Base-by-base conservation (phyloP, 1,139 yeast genomes). In the Blastobotrys apis region DNA sequence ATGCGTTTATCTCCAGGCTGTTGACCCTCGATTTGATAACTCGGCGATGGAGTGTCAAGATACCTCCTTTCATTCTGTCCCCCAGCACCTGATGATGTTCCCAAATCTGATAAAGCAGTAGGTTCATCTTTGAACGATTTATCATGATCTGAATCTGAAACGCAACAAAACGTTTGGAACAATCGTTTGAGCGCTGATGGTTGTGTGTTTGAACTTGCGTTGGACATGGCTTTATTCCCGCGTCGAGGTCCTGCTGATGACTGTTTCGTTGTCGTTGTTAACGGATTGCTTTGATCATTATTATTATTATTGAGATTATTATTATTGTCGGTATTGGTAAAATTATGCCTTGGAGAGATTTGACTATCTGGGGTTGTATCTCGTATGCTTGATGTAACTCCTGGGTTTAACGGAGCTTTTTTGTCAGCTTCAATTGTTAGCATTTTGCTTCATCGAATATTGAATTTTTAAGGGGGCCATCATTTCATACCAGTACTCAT, bases 1-100 rank as follows among this genome's bases (percentile, higher is more conserved):
- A 45, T 45, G 37, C 44, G 44, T 13, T 37, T 30, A 4, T 40
- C 44, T 13, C 21, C 36, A 5, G 20, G 22, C 19, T 33, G 21
- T 8, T 16, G 22, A 20, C 17, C 27, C 25, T 4, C 21, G 12
- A 16, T 15, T 37, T 25, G 34, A 26, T 37, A 33, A 27, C 27
- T 38, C n/a, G 39, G 39, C 21, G 40, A 32, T 6, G 26, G 8
- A 8, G 38, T 23, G 17, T 33, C 31, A 30, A 15, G 37, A 25
- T 37, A 36, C 9, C 33, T 10, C 6, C 33, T 10, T 29, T 25
- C 33, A n/a, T 29, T 15, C 13, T 6, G 6, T 29, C 8, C 27
- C 8, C 27, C 12, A 23, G 10, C 27, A 23, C 27, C 27, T 23
- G 27, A 23, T 12, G 8, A 12, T 12, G 8, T 23, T 12, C 37